Percentiles rank a stretch among this genome's conserved stretches.
Evolutionary conservation across 305 asterid genomes (phyloP).

Genomic region (Fraxinus albicans): DNA sequence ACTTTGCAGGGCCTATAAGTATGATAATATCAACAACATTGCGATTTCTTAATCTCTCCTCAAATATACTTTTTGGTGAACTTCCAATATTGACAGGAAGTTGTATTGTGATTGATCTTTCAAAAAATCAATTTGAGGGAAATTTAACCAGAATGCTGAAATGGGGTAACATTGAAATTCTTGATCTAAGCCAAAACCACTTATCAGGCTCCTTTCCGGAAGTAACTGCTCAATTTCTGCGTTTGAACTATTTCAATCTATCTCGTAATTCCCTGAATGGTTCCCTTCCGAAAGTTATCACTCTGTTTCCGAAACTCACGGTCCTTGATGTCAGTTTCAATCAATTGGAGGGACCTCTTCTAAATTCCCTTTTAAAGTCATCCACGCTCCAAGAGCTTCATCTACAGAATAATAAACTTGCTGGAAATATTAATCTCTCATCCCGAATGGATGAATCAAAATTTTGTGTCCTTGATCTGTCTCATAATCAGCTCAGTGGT

Average conservation of each 20-base stretch:
- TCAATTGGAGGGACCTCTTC: slow-evolving; percentile 62
- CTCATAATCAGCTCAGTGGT: slow-evolving; percentile 60
- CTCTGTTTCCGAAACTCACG: slow-evolving; percentile 64
- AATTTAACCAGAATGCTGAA: slow-evolving; percentile 63
- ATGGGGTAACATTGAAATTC: slow-evolving; percentile 83
- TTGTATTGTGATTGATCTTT: slow-evolving; percentile 69
- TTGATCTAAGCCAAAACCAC: slow-evolving; percentile 83
- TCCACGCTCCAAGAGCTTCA: slow-evolving; percentile 73
- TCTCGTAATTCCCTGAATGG: slow-evolving; percentile 66
- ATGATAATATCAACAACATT: slow-evolving; percentile 86
- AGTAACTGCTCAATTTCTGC: slow-evolving; percentile 76
- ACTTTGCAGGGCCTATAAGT: slow-evolving; percentile 61
- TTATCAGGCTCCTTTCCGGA: slow-evolving; percentile 75
- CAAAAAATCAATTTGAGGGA: slow-evolving; percentile 75
- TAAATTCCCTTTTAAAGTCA: slow-evolving; percentile 50
- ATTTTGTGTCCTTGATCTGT: slow-evolving; percentile 67
- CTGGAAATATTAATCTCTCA: slow-evolving; percentile 63
- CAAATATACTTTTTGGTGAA: slow-evolving; percentile 79
- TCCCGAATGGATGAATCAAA: slow-evolving; percentile 46
- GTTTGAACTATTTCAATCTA: slow-evolving; percentile 72
- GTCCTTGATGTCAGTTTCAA: slow-evolving; percentile 86
- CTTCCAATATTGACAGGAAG: slow-evolving; percentile 83
- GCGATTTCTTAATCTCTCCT: slow-evolving; percentile 68
- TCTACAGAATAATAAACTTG: slow-evolving; percentile 60
- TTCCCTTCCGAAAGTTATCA: slow-evolving; percentile 60